These are phyloP conservation scores for Omphalotus olearius DNA, from an alignment of 1,284 basidiomycete genomes.

Conservation along the genomic window DNA sequence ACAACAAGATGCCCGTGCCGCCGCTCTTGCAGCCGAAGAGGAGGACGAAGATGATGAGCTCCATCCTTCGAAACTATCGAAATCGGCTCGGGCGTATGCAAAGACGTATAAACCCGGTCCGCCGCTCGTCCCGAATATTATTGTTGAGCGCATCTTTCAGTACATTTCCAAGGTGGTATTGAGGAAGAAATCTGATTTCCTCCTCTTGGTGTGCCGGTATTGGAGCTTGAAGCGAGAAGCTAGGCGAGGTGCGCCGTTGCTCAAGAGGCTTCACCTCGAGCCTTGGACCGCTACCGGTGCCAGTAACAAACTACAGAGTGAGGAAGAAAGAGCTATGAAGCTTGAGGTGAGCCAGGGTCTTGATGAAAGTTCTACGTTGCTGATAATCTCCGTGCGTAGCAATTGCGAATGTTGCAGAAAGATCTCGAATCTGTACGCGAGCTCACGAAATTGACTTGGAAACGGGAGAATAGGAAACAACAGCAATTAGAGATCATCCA, in stretches of 20 bases:
- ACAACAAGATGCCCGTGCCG: constrained; percentile 55
- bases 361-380: background rate
- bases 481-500: constrained; percentile 71
- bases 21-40: constrained; percentile 51
- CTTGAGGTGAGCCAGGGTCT: constrained; percentile 55
- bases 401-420: constrained; percentile 65
- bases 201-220: constrained; percentile 82
- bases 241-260: constrained; percentile 86
- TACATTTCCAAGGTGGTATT: constrained; percentile 76
- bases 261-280: constrained; percentile 94
- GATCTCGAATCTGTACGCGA: constrained; percentile 78
- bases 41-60: constrained; percentile 29
- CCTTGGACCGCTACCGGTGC: constrained; percentile 87
- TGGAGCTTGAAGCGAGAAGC: constrained; percentile 97
- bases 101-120: constrained; percentile 78
- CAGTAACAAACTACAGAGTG: constrained; percentile 62
- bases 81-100: constrained; percentile 76
- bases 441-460: constrained; percentile 70
- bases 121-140: constrained; percentile 70
- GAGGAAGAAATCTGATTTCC: constrained; percentile 74
- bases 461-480: constrained; percentile 84
- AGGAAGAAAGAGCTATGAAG: constrained; percentile 83
- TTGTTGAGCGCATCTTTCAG: constrained; percentile 71
- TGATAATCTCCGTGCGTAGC: constrained; percentile 33
- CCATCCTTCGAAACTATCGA: constrained; percentile 43